A percentile compares a stretch with the other conserved stretches of the same genome.
These are phyloP conservation scores for Clonostachys chloroleuca DNA, from an alignment of 2,329 filamentous ascomycete genomes.

Conservation along the genomic window DNA sequence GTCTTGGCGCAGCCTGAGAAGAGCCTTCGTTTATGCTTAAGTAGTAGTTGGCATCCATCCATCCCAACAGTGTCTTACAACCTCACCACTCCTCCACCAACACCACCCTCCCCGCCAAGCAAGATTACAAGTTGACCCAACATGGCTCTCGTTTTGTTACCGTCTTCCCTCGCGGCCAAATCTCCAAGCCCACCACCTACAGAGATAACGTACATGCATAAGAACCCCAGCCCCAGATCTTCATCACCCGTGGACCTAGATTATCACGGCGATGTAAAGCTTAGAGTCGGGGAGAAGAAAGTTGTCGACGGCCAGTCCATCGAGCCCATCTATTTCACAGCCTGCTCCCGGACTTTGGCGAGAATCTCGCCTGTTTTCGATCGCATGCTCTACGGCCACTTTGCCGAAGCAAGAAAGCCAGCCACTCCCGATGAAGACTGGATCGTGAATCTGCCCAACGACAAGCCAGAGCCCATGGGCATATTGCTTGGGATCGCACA, in stretches of 20 bases:
- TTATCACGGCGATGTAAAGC: background rate
- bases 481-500: conserved; percentile 22
- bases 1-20: too few species aligned
- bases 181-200: too few species aligned
- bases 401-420: conserved; percentile 8
- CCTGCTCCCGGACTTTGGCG: conserved; percentile 17
- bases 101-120: too few species aligned
- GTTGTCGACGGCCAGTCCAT: background rate
- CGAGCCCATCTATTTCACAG: conserved; percentile 5
- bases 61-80: too few species aligned
- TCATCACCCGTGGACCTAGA: background rate
- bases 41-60: too few species aligned
- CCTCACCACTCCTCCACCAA: too few species aligned
- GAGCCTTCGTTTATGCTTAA: too few species aligned
- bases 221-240: background rate
- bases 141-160: too few species aligned
- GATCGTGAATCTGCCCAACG: conserved; percentile 20
- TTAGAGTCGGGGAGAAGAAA: background rate
- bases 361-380: conserved; percentile 18
- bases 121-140: too few species aligned
- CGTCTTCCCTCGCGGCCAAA: too few species aligned
- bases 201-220: too few species aligned
- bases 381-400: conserved; percentile 18
- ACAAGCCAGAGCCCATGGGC: conserved; percentile 16
- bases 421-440: conserved; percentile 8